Base-by-base conservation (phyloP, 2,329 filamentous ascomycete species). In the Fusarium mexicanum region DNA sequence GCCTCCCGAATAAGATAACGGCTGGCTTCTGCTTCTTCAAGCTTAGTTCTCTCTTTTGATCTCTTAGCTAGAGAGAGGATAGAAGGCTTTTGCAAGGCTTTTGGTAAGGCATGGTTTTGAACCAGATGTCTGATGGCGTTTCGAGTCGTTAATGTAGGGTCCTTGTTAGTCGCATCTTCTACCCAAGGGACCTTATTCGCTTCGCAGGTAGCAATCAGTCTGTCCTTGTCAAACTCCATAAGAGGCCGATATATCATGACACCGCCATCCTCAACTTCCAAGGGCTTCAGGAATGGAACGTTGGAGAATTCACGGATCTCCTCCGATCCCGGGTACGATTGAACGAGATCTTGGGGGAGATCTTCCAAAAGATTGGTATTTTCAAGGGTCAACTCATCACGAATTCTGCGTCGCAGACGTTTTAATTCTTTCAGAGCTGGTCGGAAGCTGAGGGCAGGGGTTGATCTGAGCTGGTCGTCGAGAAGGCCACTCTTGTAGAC, bases 111-210 rank as follows among this genome's bases (percentile, higher is more conserved):
- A 66, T 91, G 83, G 9, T 87, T 82, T 33, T 85, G 83, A 26
- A 89, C 86, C 48, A 97, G 81, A 80, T 92, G 85, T 38, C 96
- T 90, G 43, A 98, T 86, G 1, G 96, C 91, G 78, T 99, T 99
- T 43, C 96, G 90, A 50, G 87, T 83, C 0, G 96, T 98, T 67
- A 97, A 83, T 0, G 91, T 94, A 14, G 86, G 87, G 77, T 98
- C 93, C 22, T 86, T 82, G 79, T 99, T 99, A 4, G 95, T 98
- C 47, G 86, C 84, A 80, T 99, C 96, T 80, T 96, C 94, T 72
- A 94, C 93, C 93, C 94, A 98, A 2, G 85, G 83, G 16, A 97
- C 84, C 0, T 86, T 83, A 73, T 91, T 88, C n/a, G 88, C 85
- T 69, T 91, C 81, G 78, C 96, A 98, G 1, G 94, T 95, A 4